A percentile compares a stretch with the other conserved stretches of the same genome.
These are phyloP conservation scores for Fragilariopsis cylindrus DNA, from an alignment of 108 stramenopile species.

Conservation along the genomic window DNA sequence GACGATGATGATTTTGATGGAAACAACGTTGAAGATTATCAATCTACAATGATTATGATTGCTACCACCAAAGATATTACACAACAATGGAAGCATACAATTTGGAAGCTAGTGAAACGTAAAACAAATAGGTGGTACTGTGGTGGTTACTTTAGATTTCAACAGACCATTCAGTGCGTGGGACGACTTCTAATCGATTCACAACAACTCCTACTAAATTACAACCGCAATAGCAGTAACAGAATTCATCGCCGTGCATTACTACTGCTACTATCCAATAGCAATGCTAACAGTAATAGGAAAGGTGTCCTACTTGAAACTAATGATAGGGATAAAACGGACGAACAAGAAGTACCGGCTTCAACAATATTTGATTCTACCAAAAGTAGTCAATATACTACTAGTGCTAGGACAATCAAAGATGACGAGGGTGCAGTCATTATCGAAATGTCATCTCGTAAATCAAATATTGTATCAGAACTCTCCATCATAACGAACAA, in stretches of 20 bases:
- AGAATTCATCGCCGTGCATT: background rate
- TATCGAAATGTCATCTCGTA: too few species aligned
- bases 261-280: background rate
- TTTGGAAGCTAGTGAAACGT: constrained; percentile 11
- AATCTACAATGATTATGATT: background rate
- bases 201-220: background rate
- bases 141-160: background rate
- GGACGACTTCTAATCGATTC: background rate
- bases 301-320: too few species aligned
- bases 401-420: too few species aligned
- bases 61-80: background rate
- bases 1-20: background rate
- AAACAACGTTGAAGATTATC: background rate
- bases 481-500: too few species aligned
- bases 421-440: too few species aligned
- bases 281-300: too few species aligned
- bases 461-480: too few species aligned
- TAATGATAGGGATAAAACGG: too few species aligned
- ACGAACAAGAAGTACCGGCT: too few species aligned
- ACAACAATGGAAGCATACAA: constrained; percentile 6
- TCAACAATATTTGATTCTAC: too few species aligned
- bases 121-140: background rate
- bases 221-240: background rate
- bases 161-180: background rate
- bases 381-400: too few species aligned